Base-by-base conservation (phyloP, 306 rosid genomes). In the Mucuna pruriens region DNA sequence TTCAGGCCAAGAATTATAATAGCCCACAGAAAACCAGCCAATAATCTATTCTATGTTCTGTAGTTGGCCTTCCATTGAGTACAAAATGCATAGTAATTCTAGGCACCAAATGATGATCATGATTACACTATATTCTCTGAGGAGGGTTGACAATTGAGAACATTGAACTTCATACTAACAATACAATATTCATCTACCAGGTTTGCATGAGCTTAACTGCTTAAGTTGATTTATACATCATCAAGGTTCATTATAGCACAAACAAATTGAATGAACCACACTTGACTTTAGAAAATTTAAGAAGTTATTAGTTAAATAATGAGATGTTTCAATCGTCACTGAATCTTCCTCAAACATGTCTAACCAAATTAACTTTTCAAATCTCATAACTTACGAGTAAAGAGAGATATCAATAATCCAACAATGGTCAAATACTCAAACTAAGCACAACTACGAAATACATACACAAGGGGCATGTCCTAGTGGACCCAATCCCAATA, bases 341-440 rank as follows among this genome's bases (percentile, higher is more conserved):
- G 23, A 36, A 57, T 55, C 74, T 61, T 38, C 44, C 31, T 7
- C 16, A 33, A 71, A 71, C 68, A 73, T 38, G 36, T 13, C 38
- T 72, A 38, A 73, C 65, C 36, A 49, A 17, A 52, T 29, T 40
- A 15, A 51, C 38, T 76, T 52, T 42, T 39, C 5, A 61, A 39
- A 29, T 13, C 39, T 61, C 67, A 61, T 10, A 61, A 29, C 40
- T 10, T 5, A 61, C 12, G 42, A 58, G 48, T 26, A 54, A 54
- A n/a, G 48, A 70, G 68, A 23, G 63, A 58, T 40, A 57, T 58
- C 57, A 69, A 55, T 16, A 55, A 46, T 75, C 22, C n/a, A 82
- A 31, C 15, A 64, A 16, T 46, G 9, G 10, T 74, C 22, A 54
- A 74, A 36, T 34, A n/a, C n/a, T n/a, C n/a, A n/a, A n/a, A n/a